Percentiles rank a stretch among this genome's conserved stretches.
These are phyloP conservation scores for Linnemannia exigua DNA, from an alignment of 192 early-diverging fungal species.

Conservation along the genomic window DNA sequence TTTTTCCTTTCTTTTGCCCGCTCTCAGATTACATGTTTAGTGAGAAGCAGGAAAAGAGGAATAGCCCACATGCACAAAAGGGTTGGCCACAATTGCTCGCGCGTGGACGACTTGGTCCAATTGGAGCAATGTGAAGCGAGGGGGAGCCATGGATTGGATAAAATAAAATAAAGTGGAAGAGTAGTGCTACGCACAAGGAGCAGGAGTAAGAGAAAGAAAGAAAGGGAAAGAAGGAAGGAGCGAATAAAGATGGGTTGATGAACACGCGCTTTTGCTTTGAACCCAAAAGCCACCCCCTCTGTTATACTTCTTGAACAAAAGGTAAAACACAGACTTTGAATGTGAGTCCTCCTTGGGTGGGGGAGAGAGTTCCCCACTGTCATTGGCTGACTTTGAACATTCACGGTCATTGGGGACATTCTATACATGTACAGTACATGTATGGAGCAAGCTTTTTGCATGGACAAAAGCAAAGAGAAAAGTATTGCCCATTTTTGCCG, in stretches of 20 bases:
- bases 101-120: background rate
- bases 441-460: background rate
- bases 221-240: background rate
- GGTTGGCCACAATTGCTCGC: background rate
- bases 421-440: background rate
- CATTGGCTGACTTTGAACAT: slow-evolving; percentile 4
- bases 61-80: background rate
- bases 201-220: background rate
- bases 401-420: background rate
- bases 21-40: background rate
- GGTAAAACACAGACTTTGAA: background rate
- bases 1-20: background rate
- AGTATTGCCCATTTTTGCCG: background rate
- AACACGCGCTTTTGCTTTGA: background rate
- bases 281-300: background rate
- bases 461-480: background rate
- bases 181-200: too few species aligned
- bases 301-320: too few species aligned
- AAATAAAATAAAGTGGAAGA: background rate
- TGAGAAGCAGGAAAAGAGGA: background rate
- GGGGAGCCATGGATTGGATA: background rate
- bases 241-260: background rate
- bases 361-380: background rate
- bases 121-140: background rate
- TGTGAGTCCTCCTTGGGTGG: background rate